Evolutionary conservation across 164 flowering plant genomes (phyloP), one percentile per base, ranked within the genome.

Genomic region (Tinospora cordifolia): DNA sequence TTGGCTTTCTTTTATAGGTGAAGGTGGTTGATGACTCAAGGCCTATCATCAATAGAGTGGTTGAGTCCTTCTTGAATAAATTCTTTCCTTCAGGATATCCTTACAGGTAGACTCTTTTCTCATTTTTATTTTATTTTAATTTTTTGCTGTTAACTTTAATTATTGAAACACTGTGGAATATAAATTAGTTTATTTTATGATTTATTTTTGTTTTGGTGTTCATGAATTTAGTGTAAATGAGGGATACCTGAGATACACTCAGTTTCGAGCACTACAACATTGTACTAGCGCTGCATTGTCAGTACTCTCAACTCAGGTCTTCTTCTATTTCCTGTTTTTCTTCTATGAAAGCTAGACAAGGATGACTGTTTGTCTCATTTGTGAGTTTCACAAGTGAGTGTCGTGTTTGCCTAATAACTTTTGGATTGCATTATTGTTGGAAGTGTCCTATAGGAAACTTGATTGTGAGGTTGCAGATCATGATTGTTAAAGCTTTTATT

Each of bases 31-130:
- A 84, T 72, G 96, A 94, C 73, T 71, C 89, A 12, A 87, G 96
- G 78, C 86, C 87, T 24, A 83, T 81, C 7, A 66, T 68, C 46
- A 82, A 81, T 34, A 85, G 74, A 69, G 63, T 88, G 72, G 83
- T 77, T 51, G 95, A 91, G 17, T 90, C 96, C 21, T 91, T 94
- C 79, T 77, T 88, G 46, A 92, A 82, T 74, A 87, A 85, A 58
- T 94, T 94, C 77, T 94, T 94, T 66, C 98, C 97, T 6, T 83
- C 96, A 13, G 98, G 97, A 65, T 94, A 91, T 80, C 98, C 97
- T 58, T 90, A 91, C 75, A 94, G 98, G 98, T 90, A 41, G 65
- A 58, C 66, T 68, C 14, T n/a, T 68, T 11, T 10, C 19, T 24
- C 0, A n/a, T n/a, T n/a, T n/a, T n/a, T n/a, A n/a, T n/a, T n/a